phyloP scores from a whole-genome alignment of 1,284 basidiomycete species.

The Ustilago nuda region DNA sequence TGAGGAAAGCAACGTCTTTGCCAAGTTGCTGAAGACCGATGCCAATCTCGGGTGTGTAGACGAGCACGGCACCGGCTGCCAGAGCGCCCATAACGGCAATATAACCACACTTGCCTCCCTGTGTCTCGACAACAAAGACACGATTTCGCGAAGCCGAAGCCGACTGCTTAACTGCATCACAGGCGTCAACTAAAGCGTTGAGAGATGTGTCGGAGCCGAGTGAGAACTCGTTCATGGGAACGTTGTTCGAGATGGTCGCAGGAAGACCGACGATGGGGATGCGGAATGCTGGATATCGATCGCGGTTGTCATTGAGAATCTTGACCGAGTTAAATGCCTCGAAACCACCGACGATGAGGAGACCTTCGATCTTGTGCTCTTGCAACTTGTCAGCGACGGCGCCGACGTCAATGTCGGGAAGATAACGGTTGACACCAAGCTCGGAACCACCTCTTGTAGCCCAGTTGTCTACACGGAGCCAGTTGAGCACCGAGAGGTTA shows the following conservation, averaged over 20 bases:
- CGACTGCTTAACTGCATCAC: conserved; percentile 97
- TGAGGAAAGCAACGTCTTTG: conserved; percentile 88
- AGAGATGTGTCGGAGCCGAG: conserved; percentile 94
- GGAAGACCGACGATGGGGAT: conserved; percentile 66
- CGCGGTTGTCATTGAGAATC: conserved; percentile 82
- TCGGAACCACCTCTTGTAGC: conserved; percentile 96
- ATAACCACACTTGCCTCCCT: conserved; percentile 96
- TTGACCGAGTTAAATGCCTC: conserved; percentile 88
- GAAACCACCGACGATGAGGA: conserved; percentile 94
- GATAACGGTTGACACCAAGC: conserved; percentile 91
- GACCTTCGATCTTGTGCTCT: conserved; percentile 81
- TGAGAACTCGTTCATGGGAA: conserved; percentile 95
- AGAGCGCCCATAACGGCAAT: conserved; percentile 94
- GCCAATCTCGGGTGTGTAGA: conserved; percentile 93
- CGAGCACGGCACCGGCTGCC: conserved; percentile 89
- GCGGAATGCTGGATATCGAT: conserved; percentile 87
- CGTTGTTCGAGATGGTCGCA: conserved; percentile 97
- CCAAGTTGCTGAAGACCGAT: conserved; percentile 84
- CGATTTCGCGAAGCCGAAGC: conserved; percentile 93
- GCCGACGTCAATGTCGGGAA: conserved; percentile 87
- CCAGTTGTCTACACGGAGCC: conserved; percentile 98
- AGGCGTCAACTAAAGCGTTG: conserved; percentile 96
- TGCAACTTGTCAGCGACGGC: conserved; percentile 86
- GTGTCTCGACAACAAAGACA: conserved; percentile 97
- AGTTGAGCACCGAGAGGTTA: conserved; percentile 85